Percentiles rank a stretch among this genome's conserved stretches.
Evolutionary conservation across 164 flowering plant genomes (phyloP).

Genomic region (Amborella trichopoda): DNA sequence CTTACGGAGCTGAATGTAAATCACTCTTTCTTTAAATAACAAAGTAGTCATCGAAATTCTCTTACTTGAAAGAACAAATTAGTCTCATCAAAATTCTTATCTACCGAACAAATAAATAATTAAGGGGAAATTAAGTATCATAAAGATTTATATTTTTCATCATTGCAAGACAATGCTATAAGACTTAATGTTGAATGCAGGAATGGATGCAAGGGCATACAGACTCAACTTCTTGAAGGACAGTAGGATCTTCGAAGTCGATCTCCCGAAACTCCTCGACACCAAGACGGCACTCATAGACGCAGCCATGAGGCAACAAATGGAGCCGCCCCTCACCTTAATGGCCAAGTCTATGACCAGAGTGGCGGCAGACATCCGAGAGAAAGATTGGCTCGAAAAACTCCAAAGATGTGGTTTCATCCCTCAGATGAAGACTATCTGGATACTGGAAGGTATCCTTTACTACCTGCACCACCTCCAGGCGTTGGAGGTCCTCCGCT

Average conservation of each 20-base stretch:
- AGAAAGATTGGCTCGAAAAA: slow-evolving; percentile 60
- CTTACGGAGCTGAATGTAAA: no score
- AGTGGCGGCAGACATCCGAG: slow-evolving; percentile 69
- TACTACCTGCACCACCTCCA: slow-evolving; percentile 55
- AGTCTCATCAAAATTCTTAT: no score
- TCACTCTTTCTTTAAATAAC: no score
- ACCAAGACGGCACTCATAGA: slow-evolving; percentile 54
- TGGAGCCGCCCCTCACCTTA: slow-evolving; percentile 20
- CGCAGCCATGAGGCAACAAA: slow-evolving; percentile 36
- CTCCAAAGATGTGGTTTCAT: slow-evolving; percentile 59
- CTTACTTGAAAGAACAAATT: no score
- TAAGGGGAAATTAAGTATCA: no score
- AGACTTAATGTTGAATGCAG: slow-evolving; percentile 29
- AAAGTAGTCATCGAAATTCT: no score
- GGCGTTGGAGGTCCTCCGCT: slow-evolving; percentile 61
- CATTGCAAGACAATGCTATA: no score
- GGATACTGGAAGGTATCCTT: slow-evolving; percentile 84
- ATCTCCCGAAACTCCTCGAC: slow-evolving; percentile 59
- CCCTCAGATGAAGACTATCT: slow-evolving; percentile 60
- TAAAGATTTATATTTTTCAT: no score
- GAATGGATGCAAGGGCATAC: slow-evolving; percentile 88
- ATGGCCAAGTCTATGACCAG: slow-evolving; percentile 65
- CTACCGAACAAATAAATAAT: no score
- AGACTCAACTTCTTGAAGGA: slow-evolving; percentile 63
- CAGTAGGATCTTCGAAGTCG: slow-evolving; percentile 64